Base-by-base conservation (phyloP, 139 green algal genomes). In the Chlorella sp. region DNA sequence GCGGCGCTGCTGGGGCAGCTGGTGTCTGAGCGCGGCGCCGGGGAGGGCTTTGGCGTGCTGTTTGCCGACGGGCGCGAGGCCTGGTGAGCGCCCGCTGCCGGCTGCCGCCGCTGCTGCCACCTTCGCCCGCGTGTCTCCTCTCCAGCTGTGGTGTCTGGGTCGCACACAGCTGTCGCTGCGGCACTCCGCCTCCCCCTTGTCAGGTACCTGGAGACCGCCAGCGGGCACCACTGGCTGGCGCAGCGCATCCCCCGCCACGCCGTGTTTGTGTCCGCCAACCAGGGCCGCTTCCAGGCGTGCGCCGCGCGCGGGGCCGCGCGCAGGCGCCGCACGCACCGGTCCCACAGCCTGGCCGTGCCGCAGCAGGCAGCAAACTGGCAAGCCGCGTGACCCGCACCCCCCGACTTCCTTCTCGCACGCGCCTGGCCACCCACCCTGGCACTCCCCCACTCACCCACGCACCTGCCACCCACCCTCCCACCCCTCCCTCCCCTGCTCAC, bases 141-240 rank as follows among this genome's bases (percentile, higher is more conserved):
- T 42, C 60, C 6, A 1, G 1, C 21, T 4, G 3, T 12, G 2
- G 17, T 17, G 19, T 25, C 0, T 69, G 62, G 25, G 40, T 31
- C 1, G 62, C 36, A 25, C 33, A 29, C 14, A 45, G 2, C 5
- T 8, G 25, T 48, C 19, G 5, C 12, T 17, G 15, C 14, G 21
- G 19, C 43, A 8, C 8, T 21, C 46, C 43, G 23, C 21, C 62
- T 40, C 40, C 0, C 23, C n/a, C 1, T 5, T 17, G 59, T 15
- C 33, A 74, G 67, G 67, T 78, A 78, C 27, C 45, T 78, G 4
- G 72, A 78, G 36, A 71, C 60, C 5, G 72, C 42, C 27, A 63
- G 60, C 46, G 72, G 72, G 43, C 72, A 78, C 36, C 72, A 78
- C 61, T 78, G 72, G 72, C 46, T 78, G 72, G 72, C 72, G 72